Base-by-base conservation (phyloP, 192 early-diverging fungal species). In the Coemansia sp. region DNA sequence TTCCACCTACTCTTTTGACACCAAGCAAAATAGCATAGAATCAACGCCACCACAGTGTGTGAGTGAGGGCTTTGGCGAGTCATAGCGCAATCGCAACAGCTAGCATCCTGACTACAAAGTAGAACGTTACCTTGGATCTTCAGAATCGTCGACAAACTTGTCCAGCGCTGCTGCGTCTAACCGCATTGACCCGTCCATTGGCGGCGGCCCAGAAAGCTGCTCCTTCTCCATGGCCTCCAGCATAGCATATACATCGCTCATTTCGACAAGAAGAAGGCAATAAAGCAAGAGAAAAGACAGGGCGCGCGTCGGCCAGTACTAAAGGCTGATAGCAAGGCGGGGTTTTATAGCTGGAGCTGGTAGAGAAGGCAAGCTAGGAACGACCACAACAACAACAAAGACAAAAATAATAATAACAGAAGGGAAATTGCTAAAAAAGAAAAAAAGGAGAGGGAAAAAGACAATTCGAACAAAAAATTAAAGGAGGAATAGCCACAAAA, bases 211-310 rank as follows among this genome's bases (percentile, higher is more conserved):
- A 11, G 80, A 82, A 32, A 82, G 75, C 32, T 72, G 72, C 59
- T 82, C 80, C 46, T 64, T 77, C 69, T 77, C 75, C 75, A 82
- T 77, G 57, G 80, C 71, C 33, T 82, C 80, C 16, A 82, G 72
- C 69, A 82, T 82, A 11, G 75, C 63, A 59, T 75, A 82, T 35
- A 77, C 72, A 68, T 82, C 80, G 69, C 80, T 77, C 80, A 82
- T 82, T 65, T 80, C 69, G 26, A n/a, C 33, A 37, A 44, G 38
- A 61, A 7, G 2, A 61, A 40, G 59, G 35, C 59, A 58, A 32
- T 7, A 58, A 35, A 30, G 46, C 16, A 64, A 66, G 37, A 40
- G 61, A 37, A 53, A 62, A 32, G 53, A 39, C 26, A 72, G 30
- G 23, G 28, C 50, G 43, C 35, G 44, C 44, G 62, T 58, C 30